Base-by-base conservation (phyloP, 495 filamentous ascomycete species). In the Acidiella bohemica region DNA sequence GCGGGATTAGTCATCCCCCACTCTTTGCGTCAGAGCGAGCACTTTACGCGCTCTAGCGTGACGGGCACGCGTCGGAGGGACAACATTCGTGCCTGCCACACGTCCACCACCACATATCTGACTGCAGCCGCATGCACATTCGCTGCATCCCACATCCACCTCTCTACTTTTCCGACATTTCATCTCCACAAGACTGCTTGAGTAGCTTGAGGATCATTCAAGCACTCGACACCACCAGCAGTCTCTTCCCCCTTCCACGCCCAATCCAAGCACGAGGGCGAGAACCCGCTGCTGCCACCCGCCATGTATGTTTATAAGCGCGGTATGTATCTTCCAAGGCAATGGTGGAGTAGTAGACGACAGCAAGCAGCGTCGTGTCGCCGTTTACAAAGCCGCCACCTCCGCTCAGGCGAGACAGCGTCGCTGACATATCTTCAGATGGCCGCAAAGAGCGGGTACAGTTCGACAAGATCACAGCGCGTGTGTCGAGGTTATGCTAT, bases 391-490 rank as follows among this genome's bases (percentile, higher is more conserved):
- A 37, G 34, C 12, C 7, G 5, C 39, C 13, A 28, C 11, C 13
- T 23, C 14, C 9, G 11, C 37, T 5, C 26, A 28, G 14, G 5
- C 5, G 17, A 1, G 8, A 32, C 1, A 7, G 11, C 11, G 2
- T 20, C 14, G 25, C 33, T 41, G 45, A 53, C 38, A 38, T 21
- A 47, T 2, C 36, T 23, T 2, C 47, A 96, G 88, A 97, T 71
- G 90, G 90, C 65, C 88, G 90, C 70, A 94, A 96, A 70, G 90
- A 97, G 75, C 90, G 90, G 61, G 90, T 97, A 41, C 90, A 97
- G 61, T 97, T 97, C 70, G 90, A 97, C 69, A 97, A 97, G 67
- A 97, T 97, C 72, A 96, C 90, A 45, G 90, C 90, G 48, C 85
- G 90, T 62, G 90, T 97, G 30, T 97, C 90, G 20, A 73, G 90